phyloP scores from a whole-genome alignment of 768 basidiomycete species.

The Boletus sp. region DNA sequence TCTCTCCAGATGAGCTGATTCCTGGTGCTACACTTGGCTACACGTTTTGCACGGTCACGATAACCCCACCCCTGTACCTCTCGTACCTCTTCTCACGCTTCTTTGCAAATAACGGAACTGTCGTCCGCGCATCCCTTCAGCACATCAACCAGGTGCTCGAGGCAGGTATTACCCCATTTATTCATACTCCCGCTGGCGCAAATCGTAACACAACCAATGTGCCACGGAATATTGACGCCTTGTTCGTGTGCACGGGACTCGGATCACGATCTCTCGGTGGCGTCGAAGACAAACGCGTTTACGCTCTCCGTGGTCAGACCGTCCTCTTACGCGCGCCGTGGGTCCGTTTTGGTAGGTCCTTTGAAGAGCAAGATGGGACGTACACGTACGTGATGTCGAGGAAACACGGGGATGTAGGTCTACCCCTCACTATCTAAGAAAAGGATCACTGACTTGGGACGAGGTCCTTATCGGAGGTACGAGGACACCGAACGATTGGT shows the following conservation, averaged over 20 bases:
- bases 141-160: slow-evolving; percentile 56
- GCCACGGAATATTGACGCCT: not conserved
- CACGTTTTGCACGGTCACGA: slow-evolving; percentile 61
- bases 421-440: not conserved
- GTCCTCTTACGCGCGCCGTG: slow-evolving; percentile 42
- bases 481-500: slow-evolving; percentile 58
- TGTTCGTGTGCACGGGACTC: slow-evolving; percentile 62
- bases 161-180: slow-evolving; percentile 1
- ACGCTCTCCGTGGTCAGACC: slow-evolving; percentile 42
- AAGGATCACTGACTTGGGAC: not conserved
- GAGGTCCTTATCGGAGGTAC: slow-evolving; percentile 60
- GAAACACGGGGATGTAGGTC: slow-evolving; percentile 36
- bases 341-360: slow-evolving; percentile 33
- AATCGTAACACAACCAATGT: not conserved
- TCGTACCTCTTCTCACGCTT: slow-evolving; percentile 56
- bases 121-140: slow-evolving; percentile 56
- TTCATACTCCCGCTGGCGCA: not conserved
- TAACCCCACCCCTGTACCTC: slow-evolving; percentile 61
- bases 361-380: slow-evolving; percentile 21
- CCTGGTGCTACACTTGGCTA: slow-evolving; percentile 43
- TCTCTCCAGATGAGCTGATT: slow-evolving; percentile 40
- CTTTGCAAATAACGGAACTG: slow-evolving; percentile 48
- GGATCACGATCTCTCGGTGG: slow-evolving; percentile 46
- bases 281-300: slow-evolving; percentile 42
- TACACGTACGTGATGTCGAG: slow-evolving; percentile 36